Percentiles rank a stretch among this genome's conserved stretches.
Evolutionary conservation across 139 green algal species (phyloP).

Genomic region (Desmodesmus armatus): DNA sequence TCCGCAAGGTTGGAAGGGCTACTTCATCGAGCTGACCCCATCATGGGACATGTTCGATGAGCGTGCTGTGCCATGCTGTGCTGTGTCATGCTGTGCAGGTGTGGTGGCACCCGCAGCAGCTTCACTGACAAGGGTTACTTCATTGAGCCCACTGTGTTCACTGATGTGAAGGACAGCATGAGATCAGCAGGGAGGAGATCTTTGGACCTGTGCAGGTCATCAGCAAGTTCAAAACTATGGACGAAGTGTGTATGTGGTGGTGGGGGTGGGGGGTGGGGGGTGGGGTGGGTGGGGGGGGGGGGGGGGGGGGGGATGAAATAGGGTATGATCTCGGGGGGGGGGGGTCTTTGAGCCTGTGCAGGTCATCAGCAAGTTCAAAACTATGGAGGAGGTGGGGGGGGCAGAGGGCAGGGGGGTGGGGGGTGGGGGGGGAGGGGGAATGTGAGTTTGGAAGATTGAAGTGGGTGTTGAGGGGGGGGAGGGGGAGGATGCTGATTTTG

Average conservation of each 20-base stretch:
- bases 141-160: conserved; percentile 82
- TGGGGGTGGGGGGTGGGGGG: too few relatives aligned
- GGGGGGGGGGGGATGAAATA: too few relatives aligned
- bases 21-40: conserved; percentile 76
- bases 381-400: conserved; percentile 70
- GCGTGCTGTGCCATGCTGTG: not conserved
- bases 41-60: too few relatives aligned
- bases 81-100: conserved; percentile 9
- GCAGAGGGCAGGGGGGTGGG: too few relatives aligned
- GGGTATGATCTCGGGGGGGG: too few relatives aligned
- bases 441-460: too few relatives aligned
- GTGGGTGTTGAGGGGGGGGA: too few relatives aligned
- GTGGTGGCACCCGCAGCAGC: conserved; percentile 51
- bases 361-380: conserved; percentile 72
- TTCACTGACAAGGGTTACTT: conserved; percentile 75
- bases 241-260: conserved; percentile 67
- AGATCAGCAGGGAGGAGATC: conserved; percentile 73
- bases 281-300: too few relatives aligned
- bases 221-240: conserved; percentile 72
- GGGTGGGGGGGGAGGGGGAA: too few relatives aligned
- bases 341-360: conserved; percentile 74
- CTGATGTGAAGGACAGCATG: conserved; percentile 73
- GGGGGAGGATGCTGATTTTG: too few relatives aligned
- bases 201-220: conserved; percentile 80
- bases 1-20: conserved; percentile 61